phyloP scores from a whole-genome alignment of 352 stramenopile species.

The Pythium dissotocum region DNA sequence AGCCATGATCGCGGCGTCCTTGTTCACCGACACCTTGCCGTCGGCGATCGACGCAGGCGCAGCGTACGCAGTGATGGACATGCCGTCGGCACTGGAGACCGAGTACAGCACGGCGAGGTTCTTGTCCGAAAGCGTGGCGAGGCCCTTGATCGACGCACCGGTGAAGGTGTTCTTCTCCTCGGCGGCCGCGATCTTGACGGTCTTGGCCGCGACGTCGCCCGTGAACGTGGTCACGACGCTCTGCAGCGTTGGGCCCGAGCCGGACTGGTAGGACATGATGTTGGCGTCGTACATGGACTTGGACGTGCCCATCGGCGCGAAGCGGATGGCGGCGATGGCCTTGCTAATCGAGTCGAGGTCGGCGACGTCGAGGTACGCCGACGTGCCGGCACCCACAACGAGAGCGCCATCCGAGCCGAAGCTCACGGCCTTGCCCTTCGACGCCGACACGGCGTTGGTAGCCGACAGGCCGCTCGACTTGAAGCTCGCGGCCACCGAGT shows the following conservation, averaged over 20 bases:
- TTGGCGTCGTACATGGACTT: constrained; percentile 48
- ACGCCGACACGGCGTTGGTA: constrained; percentile 25
- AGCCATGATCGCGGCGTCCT: constrained; percentile 43
- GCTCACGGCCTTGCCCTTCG: constrained; percentile 63
- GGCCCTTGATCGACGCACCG: constrained; percentile 53
- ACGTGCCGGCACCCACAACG: constrained; percentile 62
- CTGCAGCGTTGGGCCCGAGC: constrained; percentile 35
- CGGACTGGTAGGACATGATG: constrained; percentile 64
- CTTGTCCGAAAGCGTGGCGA: constrained; percentile 66
- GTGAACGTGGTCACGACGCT: constrained; percentile 59
- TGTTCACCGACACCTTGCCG: constrained; percentile 39
- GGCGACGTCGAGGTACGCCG: constrained; percentile 59
- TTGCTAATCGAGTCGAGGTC: constrained; percentile 49
- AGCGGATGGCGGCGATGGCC: constrained; percentile 55
- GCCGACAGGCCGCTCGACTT: constrained; percentile 12
- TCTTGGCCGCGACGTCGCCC: constrained; percentile 45
- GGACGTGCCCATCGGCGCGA: constrained; percentile 54
- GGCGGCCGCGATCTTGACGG: constrained; percentile 41
- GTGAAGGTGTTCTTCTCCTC: constrained; percentile 52
- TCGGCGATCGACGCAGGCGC: constrained; percentile 53
- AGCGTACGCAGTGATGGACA: constrained; percentile 43
- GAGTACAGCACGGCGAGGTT: constrained; percentile 53
- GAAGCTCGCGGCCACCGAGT: constrained; percentile 37
- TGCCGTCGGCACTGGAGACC: constrained; percentile 39
- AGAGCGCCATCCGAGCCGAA: constrained; percentile 52